Base-by-base conservation (phyloP, 345 rosid genomes). In the Angophora floribunda region DNA sequence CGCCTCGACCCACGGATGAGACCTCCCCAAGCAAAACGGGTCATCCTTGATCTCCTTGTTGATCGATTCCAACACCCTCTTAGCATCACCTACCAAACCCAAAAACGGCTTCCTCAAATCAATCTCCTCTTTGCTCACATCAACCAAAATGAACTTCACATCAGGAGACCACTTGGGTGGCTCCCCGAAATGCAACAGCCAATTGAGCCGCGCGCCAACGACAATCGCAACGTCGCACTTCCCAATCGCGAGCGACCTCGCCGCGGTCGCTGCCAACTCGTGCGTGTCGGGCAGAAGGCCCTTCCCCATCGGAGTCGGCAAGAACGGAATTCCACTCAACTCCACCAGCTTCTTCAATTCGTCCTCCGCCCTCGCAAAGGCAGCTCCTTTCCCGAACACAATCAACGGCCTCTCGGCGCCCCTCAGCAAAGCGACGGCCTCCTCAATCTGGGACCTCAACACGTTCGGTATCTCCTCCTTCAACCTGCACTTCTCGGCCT, bases 221-320 rank as follows among this genome's bases (percentile, higher is more conserved):
- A 98, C 95, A 87, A 98, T 90, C 19, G 98, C 99, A 24, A 97
- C 97, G 87, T 98, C 99, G 87, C 99, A 98, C 90, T 97, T 94
- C 53, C 99, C 99, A 52, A 98, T 96, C 7, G 98, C 99, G 10
- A 98, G 96, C 9, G 99, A 98, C 94, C 99, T 95, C 22, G 99
- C 99, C 10, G 99, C 99, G 44, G 93, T 95, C 7, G 99, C 98
- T 0, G 98, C 98, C 28, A 98, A 93, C 87, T 94, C 95, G 89
- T 98, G 99, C 6, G 96, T 91, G 90, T 98, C 99, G 16, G 98
- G 95, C 91, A 98, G 90, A 93, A 98, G 87, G n/a, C 99, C 99
- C 93, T 98, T 98, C 50, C 99, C 99, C 99, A 97, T 97, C 4
- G 99, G 99, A 41, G 99, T 97, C 3, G 99, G 99, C 90, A 97